A percentile compares a stretch with the other conserved stretches of the same genome.
These are phyloP conservation scores for Pisolithus microcarpus DNA, from an alignment of 768 basidiomycete genomes.

Conservation along the genomic window DNA sequence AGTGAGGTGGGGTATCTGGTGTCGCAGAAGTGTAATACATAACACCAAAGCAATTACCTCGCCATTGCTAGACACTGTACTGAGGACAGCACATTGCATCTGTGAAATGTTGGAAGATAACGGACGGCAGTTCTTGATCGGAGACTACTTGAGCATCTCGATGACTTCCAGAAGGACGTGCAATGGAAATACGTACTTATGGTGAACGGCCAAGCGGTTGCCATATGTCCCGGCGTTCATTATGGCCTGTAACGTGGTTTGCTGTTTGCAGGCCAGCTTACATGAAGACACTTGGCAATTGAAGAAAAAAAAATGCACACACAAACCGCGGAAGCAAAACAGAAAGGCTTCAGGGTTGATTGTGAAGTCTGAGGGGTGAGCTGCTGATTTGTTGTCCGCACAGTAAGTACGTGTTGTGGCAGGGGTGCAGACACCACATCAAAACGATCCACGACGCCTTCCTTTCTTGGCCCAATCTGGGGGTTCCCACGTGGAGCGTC, in stretches of 20 bases:
- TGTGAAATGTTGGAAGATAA: not conserved
- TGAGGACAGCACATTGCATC: not conserved
- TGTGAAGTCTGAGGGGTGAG: not conserved
- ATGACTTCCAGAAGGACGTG: not conserved
- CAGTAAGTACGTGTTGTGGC: not conserved
- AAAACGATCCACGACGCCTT: conserved; percentile 20
- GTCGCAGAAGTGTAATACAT: not conserved
- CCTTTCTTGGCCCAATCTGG: conserved; percentile 16
- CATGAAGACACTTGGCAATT: too few species aligned
- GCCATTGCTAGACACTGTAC: not conserved
- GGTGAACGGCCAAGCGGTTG: not conserved
- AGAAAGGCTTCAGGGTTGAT: not conserved
- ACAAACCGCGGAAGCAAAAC: not conserved
- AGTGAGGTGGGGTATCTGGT: not conserved
- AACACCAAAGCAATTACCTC: not conserved
- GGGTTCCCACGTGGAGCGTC: not conserved
- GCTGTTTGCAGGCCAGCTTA: not conserved
- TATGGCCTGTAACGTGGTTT: not conserved
- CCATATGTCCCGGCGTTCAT: not conserved
- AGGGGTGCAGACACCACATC: not conserved
- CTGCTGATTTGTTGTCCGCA: not conserved
- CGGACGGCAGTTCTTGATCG: not conserved
- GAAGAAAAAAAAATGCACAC: not conserved
- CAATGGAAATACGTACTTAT: not conserved
- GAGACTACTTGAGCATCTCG: not conserved